Evolutionary conservation across 2,329 filamentous ascomycete species (phyloP), one percentile per base, ranked within the genome.

Genomic region (Cercospora berteroae): DNA sequence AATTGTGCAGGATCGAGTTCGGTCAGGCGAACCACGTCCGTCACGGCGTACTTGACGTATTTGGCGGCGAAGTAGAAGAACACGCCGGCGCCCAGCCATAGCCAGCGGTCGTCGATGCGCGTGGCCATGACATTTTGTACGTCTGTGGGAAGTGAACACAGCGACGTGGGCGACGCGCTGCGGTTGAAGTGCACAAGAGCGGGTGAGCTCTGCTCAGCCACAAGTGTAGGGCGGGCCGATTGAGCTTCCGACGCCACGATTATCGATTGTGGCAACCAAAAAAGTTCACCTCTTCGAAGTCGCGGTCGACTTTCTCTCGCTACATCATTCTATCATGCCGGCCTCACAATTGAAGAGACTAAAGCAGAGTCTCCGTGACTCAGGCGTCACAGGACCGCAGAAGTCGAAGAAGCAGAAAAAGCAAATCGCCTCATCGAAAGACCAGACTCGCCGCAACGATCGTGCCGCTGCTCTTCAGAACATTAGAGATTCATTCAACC

Each of bases 401-500:
- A 90, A 97, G 76, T 97, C 94, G 8, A 98, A 98, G 77, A 98
- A 97, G 81, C 91, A 96, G 79, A 93, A 92, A 79, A 88, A 90
- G 77, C 67, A 70, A 27, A 68, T 71, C 44, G 61, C 61, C 31
- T 57, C 61, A 10, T 67, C 66, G 18, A 62, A 63, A 59, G 65
- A 67, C 50, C 79, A 88, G 88, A 88, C 87, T 65, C 86, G 85
- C 70, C 87, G 86, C 70, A 89, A 94, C 75, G 91, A 93, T 80
- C 89, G 92, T 68, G 85, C 92, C 27, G 89, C 88, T 65, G 92
- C 93, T 16, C 85, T 99, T 70, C 89, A 91, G 74, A 88, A 87
- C 66, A 97, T 99, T 78, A 90, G 95, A 77, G 94, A 98, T 76
- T 90, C 94, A 73, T 98, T 98, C 86, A 99, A 99, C 79, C 95